Conservation (phyloP, 805 yeast species). For the Zygoascus biomembranicola region DNA sequence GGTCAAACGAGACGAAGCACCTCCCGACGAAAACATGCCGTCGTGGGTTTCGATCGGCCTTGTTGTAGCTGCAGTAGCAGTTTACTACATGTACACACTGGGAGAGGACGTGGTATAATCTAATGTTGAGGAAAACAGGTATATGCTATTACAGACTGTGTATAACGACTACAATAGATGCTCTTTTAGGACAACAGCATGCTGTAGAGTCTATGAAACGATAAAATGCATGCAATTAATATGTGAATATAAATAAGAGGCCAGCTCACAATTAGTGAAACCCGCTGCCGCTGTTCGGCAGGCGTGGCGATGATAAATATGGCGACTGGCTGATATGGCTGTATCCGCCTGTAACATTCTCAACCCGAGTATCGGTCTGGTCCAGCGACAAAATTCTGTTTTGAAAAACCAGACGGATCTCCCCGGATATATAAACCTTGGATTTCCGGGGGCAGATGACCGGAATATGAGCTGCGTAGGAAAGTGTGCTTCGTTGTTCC, state of each 20-base stretch:
- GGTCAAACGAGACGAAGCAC: not conserved
- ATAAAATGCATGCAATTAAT: too few species aligned
- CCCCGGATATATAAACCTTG: slow-evolving; percentile 22
- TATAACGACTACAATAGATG: too few species aligned
- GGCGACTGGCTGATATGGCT: not conserved
- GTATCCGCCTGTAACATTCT: not conserved
- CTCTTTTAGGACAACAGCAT: too few species aligned
- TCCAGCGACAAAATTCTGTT: slow-evolving; percentile 9
- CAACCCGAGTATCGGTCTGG: not conserved
- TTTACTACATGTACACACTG: not conserved
- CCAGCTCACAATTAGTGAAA: too few species aligned
- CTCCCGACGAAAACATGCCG: not conserved
- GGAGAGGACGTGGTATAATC: not conserved
- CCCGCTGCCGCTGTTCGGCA: too few species aligned
- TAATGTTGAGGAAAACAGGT: too few species aligned
- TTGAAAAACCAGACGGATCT: slow-evolving; percentile 26
- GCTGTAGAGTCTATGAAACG: too few species aligned
- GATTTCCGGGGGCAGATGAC: slow-evolving; percentile 19
- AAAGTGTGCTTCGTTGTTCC: slow-evolving; percentile 12
- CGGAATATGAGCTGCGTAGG: slow-evolving; percentile 27
- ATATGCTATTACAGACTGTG: too few species aligned
- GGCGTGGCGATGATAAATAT: not conserved
- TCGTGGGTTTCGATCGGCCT: not conserved
- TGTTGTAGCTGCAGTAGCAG: not conserved
- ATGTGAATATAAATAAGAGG: too few species aligned